A percentile compares a stretch with the other conserved stretches of the same genome.
Conservation (phyloP, 2,329 filamentous ascomycete genomes). For the Colletotrichum horii region DNA sequence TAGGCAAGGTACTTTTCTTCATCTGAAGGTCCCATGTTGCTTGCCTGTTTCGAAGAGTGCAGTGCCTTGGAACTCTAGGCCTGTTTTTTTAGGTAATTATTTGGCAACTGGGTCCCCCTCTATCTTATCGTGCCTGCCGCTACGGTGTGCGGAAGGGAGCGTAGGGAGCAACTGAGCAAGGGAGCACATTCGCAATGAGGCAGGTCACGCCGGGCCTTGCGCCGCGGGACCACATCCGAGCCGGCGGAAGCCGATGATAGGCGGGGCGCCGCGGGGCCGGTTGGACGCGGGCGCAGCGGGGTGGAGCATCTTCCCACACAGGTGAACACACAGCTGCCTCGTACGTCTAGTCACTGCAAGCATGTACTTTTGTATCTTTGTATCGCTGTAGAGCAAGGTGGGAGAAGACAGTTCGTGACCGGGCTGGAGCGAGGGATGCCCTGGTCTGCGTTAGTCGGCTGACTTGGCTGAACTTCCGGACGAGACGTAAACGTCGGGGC, state of each 20-base stretch:
- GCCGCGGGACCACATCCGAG: not conserved
- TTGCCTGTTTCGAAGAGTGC: not conserved
- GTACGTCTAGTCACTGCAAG: not conserved
- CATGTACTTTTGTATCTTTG: not conserved
- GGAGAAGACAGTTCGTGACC: not conserved
- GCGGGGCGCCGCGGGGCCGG: constrained; percentile 9
- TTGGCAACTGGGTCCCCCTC: not conserved
- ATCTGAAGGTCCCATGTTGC: not conserved
- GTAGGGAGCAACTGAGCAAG: not conserved
- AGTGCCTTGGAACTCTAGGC: not conserved
- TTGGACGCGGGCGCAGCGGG: constrained; percentile 2
- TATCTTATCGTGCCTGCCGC: not conserved
- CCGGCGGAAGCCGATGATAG: constrained; percentile 20
- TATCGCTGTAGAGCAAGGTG: not conserved
- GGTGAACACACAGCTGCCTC: not conserved
- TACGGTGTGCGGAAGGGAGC: not conserved
- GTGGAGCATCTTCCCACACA: not conserved
- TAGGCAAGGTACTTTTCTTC: not conserved
- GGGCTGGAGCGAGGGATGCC: not conserved
- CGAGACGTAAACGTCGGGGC: not conserved
- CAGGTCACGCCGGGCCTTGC: constrained; percentile 5
- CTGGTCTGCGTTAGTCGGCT: constrained; percentile 9
- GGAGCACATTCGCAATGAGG: not conserved
- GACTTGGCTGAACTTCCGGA: constrained; percentile 13
- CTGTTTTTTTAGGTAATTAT: constrained; percentile 18